Evolutionary conservation across 768 basidiomycete genomes (phyloP).

Genomic region (Austroboletus festivus): DNA sequence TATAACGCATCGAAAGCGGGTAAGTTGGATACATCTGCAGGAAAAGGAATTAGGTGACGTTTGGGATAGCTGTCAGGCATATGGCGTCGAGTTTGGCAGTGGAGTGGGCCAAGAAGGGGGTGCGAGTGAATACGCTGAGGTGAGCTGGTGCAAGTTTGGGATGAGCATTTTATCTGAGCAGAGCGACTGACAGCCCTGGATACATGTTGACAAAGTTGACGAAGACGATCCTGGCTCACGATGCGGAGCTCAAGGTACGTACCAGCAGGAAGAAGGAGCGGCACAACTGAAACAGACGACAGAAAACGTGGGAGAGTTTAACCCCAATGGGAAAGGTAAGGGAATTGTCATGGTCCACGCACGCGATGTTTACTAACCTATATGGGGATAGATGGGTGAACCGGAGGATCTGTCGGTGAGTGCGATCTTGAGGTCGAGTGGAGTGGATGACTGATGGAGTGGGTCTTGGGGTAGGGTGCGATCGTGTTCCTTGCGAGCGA

Average conservation of each 20-base stretch:
- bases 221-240: slow-evolving; percentile 70
- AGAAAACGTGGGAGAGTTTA: slow-evolving; percentile 81
- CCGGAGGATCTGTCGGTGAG: slow-evolving; percentile 85
- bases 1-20: slow-evolving; percentile 96
- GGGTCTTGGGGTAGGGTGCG: slow-evolving; percentile 54
- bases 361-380: slow-evolving; percentile 18
- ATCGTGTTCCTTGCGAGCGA: slow-evolving; percentile 89
- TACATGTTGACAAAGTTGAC: slow-evolving; percentile 95
- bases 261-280: not conserved
- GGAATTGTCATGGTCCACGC: not conserved
- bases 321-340: slow-evolving; percentile 82
- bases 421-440: slow-evolving; percentile 5
- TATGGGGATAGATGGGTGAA: slow-evolving; percentile 69
- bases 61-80: slow-evolving; percentile 73
- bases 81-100: slow-evolving; percentile 92
- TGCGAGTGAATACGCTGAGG: slow-evolving; percentile 84
- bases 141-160: slow-evolving; percentile 17
- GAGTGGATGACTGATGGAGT: not conserved
- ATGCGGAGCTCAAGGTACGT: slow-evolving; percentile 69
- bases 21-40: slow-evolving; percentile 26
- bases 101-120: slow-evolving; percentile 90
- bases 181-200: slow-evolving; percentile 58
- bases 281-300: not conserved
- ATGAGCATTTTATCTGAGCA: slow-evolving; percentile 3
- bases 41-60: slow-evolving; percentile 2